Base-by-base conservation (phyloP, 495 filamentous ascomycete genomes). In the Oidiodendron maius region DNA sequence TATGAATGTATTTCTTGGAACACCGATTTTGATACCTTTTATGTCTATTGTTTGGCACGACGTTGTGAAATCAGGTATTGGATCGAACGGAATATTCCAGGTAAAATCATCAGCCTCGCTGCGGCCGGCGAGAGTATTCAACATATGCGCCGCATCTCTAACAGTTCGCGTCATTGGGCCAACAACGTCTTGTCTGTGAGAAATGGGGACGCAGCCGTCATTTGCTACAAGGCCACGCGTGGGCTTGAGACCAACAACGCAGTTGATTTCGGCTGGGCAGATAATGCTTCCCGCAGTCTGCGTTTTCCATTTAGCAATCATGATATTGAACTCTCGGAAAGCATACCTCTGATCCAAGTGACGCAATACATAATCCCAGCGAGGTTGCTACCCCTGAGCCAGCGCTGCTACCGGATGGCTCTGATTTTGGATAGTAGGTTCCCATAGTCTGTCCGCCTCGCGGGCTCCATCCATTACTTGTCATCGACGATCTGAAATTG, bases 201-300 rank as follows among this genome's bases (percentile, higher is more conserved):
- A 74, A 44, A 84, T 74, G 15, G 83, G 83, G 21, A 86, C 76
- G 15, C 84, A 80, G 17, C 81, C 65, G 45, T 72, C 60, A 9
- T 80, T 64, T 13, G 76, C 81, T 8, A 79, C 84, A n/a, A 84
- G 68, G 0, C 84, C 84, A 10, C 85, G 80, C 0, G 82, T 83
- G 10, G 83, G 83, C 61, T 86, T 87, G 61, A 82, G 75, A 5
- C 77, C 64, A 46, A 75, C 76, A 10, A 77, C 46, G 1, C 63
- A 69, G 10, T 68, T 66, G 2, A 65, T 50, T n/a, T 54, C 64
- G 1, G 69, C 62, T 0, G 74, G 69, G 2, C 43, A 45, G 12
- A 72, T 42, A 16, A 75, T 61, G 2, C 70, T 76, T 0, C 71
- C 69, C 41, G 66, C 61, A 2, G 72, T 74, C 41, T n/a, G n/a